Base-by-base conservation (phyloP, 1,284 basidiomycete genomes). In the Lignosus rhinocerotis region DNA sequence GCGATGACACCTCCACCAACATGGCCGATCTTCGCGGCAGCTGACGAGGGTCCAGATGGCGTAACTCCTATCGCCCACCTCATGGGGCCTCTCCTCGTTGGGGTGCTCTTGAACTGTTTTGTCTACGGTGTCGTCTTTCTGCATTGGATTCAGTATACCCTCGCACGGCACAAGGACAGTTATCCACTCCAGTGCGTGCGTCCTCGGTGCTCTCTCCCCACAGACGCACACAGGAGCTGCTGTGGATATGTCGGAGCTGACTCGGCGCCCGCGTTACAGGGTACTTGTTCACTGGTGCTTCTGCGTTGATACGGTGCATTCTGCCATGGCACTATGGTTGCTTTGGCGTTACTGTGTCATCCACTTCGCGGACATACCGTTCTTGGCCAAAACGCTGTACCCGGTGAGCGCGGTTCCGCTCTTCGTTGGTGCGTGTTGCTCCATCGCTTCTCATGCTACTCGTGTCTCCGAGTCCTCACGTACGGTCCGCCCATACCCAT, bases 61-160 rank as follows among this genome's bases (percentile, higher is more conserved):
- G 9, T 19, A 21, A 25, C 30, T 19, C 43, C 43, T 25, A 30
- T 12, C 43, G 16, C 53, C 32, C 49, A 55, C 31, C 39, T 59
- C 7, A 48, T 59, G 14, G 56, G 58, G 10, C 58, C 58, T 11
- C 6, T 55, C 16, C 51, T 61, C 43, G 51, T 60, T n/a, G 59
- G 48, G 36, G 55, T 56, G 38, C 51, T 56, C 42, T 50, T 56
- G 10, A 60, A 60, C 51, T 51, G 36, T 31, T 60, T 60, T 43
- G 42, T 60, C 32, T 60, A 60, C 38, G 59, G 59, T 14, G 44
- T 60, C 43, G 53, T 53, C 48, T 46, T 52, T 36, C 42, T 60
- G 31, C 54, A 60, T 30, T 60, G 46, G 41, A 41, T 56, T 3
- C 59, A 56, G 51, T 60, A 60, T 39, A 45, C 33, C 14, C 43